Evolutionary conservation across 371 early-diverging fungal genomes (phyloP), one percentile per base, ranked within the genome.

Genomic region (Batrachochytrium dendrobatidis): DNA sequence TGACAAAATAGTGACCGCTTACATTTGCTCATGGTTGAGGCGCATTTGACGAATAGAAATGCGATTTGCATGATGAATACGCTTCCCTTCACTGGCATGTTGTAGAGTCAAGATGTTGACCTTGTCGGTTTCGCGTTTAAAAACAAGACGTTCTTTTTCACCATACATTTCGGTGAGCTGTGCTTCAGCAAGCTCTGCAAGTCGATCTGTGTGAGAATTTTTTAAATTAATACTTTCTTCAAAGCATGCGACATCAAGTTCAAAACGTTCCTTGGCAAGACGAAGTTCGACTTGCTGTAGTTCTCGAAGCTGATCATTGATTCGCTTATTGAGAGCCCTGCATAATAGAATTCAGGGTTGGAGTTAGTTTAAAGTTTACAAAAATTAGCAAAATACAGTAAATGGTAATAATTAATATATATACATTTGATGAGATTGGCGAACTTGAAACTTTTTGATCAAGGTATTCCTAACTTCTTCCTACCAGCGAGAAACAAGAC

Each of bases 191-290:
- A 56, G 25, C 53, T 62, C 54, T 33, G 31, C 32, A 6, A 56
- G 32, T 35, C 55, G 25, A 8, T 45, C 35, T 24, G 43, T 20
- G 33, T 68, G 55, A n/a, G 3, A 26, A 25, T 52, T 54, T 18
- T 49, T 28, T 15, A 55, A 25, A 25, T 7, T 18, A 1, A 33
- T 43, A 28, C 52, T 30, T 18, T 69, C 65, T 31, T 66, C 68
- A 33, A 53, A 62, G 20, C 45, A 20, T 5, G 29, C 25, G 43
- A 58, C 39, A 29, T 72, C 71, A 34, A 63, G 45, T 32, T 73
- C 73, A 62, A 63, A 68, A 8, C 45, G 20, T 29, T 71, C 74
- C 53, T 74, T 72, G 46, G 53, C 29, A 1, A 73, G 74, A 30
- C 61, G 51, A 34, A 74, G 43, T 53, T 74, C 74, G 24, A 59